Conservation (phyloP, 371 early-diverging fungal genomes). For the Conidiobolus incongruus region DNA sequence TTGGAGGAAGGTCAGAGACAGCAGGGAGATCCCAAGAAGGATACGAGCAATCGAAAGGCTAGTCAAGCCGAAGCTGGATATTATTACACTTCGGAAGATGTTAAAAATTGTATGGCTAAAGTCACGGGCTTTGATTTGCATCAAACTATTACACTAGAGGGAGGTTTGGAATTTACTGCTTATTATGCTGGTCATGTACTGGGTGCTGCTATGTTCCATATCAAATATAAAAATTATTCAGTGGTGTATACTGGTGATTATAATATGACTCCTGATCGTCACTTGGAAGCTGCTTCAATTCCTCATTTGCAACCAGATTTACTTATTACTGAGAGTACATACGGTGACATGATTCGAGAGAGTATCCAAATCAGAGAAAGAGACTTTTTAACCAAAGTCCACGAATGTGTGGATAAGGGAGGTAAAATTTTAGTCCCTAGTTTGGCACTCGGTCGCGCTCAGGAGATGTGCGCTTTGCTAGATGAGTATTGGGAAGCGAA, state of each 20-base stretch:
- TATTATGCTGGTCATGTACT: constrained; percentile 97
- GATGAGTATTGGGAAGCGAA: constrained; percentile 93
- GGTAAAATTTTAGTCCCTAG: constrained; percentile 93
- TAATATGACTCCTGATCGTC: constrained; percentile 93
- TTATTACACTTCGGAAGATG: constrained; percentile 65
- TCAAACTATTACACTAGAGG: constrained; percentile 63
- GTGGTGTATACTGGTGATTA: constrained; percentile 96
- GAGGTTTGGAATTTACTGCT: constrained; percentile 64
- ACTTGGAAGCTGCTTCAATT: constrained; percentile 86
- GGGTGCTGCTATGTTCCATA: constrained; percentile 95
- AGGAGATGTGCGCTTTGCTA: constrained; percentile 84
- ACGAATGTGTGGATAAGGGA: constrained; percentile 59
- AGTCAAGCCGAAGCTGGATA: too few relatives aligned
- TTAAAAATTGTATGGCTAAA: constrained; percentile 74
- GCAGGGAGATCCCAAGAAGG: constrained; percentile 56
- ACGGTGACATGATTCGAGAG: constrained; percentile 86
- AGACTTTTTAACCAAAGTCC: constrained; percentile 78
- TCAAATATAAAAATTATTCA: constrained; percentile 51
- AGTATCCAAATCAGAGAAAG: constrained; percentile 81
- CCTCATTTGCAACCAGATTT: constrained; percentile 73
- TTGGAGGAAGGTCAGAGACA: constrained; percentile 86
- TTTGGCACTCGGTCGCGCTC: constrained; percentile 91
- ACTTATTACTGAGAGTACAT: constrained; percentile 89
- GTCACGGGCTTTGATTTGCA: constrained; percentile 76
- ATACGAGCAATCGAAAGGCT: too few relatives aligned